phyloP scores from a whole-genome alignment of 140 eudicot species.

The Erigeron philadelphicus region DNA sequence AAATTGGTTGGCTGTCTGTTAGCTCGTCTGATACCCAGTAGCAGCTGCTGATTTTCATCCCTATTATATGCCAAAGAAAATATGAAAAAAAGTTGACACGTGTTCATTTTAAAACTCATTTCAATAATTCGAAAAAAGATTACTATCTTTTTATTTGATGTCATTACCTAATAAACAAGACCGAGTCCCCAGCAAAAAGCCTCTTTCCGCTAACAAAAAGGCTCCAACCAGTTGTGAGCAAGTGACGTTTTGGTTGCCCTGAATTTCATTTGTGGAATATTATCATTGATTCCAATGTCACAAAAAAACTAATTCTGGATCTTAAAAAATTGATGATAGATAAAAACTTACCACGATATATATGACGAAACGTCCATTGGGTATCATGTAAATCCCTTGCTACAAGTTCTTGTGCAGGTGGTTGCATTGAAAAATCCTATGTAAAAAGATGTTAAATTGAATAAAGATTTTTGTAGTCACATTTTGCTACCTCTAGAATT shows the following conservation, averaged over 20 bases:
- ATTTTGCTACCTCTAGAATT: neutral
- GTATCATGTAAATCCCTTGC: conserved; percentile 86
- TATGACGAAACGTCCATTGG: conserved; percentile 85
- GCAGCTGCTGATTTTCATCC: conserved; percentile 79
- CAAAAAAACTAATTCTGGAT: neutral
- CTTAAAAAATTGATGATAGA: neutral
- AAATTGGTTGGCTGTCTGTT: conserved; percentile 69
- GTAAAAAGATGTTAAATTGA: conserved; percentile 4
- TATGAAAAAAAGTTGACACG: neutral
- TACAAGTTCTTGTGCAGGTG: conserved; percentile 85
- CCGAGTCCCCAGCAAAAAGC: conserved; percentile 90
- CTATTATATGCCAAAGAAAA: conserved; percentile 31
- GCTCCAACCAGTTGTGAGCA: conserved; percentile 97
- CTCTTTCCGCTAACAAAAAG: conserved; percentile 80
- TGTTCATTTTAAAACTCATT: neutral
- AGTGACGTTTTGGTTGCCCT: conserved; percentile 97
- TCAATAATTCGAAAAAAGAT: neutral
- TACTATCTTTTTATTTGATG: neutral
- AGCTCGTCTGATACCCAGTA: conserved; percentile 86
- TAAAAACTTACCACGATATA: conserved; percentile 63
- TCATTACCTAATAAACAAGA: conserved; percentile 73
- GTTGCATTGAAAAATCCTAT: conserved; percentile 89
- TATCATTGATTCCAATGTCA: neutral
- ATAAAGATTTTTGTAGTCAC: neutral
- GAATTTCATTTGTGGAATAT: conserved; percentile 5